These are phyloP conservation scores for Erysimum pusillum DNA, from an alignment of 441 rosid species.

Conservation along the genomic window DNA sequence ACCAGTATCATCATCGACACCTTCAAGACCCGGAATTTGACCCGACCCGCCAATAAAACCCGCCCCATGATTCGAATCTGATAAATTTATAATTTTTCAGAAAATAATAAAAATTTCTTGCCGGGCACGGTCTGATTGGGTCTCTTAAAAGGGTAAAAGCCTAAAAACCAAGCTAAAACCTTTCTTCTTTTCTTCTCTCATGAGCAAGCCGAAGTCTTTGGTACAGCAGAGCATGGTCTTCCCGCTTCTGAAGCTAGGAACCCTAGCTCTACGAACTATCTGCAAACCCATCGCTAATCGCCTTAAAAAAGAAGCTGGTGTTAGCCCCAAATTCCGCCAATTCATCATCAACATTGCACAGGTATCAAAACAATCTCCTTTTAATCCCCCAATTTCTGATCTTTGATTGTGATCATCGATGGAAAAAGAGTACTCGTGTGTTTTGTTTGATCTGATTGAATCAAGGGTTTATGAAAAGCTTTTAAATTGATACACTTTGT, in stretches of 20 bases:
- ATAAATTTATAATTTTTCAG: not conserved
- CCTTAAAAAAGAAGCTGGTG: slow-evolving; percentile 79
- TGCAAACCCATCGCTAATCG: slow-evolving; percentile 86
- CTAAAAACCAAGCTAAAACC: slow-evolving; percentile 16
- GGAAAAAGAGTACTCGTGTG: not conserved
- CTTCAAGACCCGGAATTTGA: slow-evolving; percentile 17
- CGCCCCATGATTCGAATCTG: slow-evolving; percentile 13
- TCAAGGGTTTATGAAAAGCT: slow-evolving; percentile 31
- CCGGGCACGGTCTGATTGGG: slow-evolving; percentile 40
- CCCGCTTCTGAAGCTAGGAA: slow-evolving; percentile 76
- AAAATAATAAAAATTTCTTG: slow-evolving; percentile 34
- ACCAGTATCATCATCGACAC: not conserved
- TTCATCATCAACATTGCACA: slow-evolving; percentile 82
- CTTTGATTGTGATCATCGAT: slow-evolving; percentile 27
- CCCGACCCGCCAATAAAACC: slow-evolving; percentile 15
- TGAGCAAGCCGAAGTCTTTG: slow-evolving; percentile 23
- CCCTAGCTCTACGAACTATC: slow-evolving; percentile 73
- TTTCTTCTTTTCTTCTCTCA: not conserved
- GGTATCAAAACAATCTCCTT: slow-evolving; percentile 39
- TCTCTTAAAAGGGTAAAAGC: slow-evolving; percentile 13
- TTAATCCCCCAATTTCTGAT: not conserved
- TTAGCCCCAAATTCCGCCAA: slow-evolving; percentile 72
- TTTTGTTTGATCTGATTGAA: not conserved
- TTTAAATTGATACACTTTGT: not conserved
- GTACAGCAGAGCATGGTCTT: slow-evolving; percentile 56